Conservation (phyloP, 2,329 filamentous ascomycete genomes). For the Drechslerella stenobrocha region DNA sequence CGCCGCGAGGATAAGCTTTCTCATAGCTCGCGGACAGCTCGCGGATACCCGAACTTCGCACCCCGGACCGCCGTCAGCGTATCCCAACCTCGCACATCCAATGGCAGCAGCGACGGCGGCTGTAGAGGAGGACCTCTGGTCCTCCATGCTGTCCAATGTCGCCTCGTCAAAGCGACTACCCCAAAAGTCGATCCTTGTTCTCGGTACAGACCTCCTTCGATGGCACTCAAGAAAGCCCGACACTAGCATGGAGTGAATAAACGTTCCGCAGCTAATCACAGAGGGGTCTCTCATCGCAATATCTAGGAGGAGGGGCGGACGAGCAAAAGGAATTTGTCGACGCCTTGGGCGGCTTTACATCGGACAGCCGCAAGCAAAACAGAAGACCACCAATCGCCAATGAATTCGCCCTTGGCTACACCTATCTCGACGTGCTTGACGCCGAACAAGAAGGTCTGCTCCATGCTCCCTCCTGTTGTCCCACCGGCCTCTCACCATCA, state of each 20-base stretch:
- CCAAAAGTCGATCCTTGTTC: constrained; percentile 85
- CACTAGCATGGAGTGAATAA: constrained; percentile 75
- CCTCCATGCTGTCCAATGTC: constrained; percentile 85
- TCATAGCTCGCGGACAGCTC: not conserved
- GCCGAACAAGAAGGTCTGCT: constrained; percentile 82
- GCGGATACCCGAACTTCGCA: constrained; percentile 7
- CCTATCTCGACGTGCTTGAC: constrained; percentile 91
- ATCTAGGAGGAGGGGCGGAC: constrained; percentile 53
- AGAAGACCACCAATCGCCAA: constrained; percentile 80
- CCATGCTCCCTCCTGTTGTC: not conserved
- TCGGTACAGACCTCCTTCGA: constrained; percentile 64
- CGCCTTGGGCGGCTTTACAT: constrained; percentile 54
- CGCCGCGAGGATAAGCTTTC: not conserved
- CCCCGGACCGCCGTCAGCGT: constrained; percentile 4
- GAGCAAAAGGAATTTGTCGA: constrained; percentile 55
- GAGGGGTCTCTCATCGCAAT: not conserved
- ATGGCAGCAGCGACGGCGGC: constrained; percentile 27
- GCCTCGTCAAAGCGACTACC: constrained; percentile 86
- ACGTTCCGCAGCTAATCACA: constrained; percentile 64
- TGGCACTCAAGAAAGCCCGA: constrained; percentile 53
- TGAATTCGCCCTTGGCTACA: constrained; percentile 88
- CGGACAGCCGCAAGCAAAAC: constrained; percentile 59
- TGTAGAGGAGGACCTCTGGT: constrained; percentile 77
- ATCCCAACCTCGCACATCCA: constrained; percentile 6
- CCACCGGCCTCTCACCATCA: constrained; percentile 19